Base-by-base conservation (phyloP, 75 land plant genomes). In the Cunninghamia lanceolata region DNA sequence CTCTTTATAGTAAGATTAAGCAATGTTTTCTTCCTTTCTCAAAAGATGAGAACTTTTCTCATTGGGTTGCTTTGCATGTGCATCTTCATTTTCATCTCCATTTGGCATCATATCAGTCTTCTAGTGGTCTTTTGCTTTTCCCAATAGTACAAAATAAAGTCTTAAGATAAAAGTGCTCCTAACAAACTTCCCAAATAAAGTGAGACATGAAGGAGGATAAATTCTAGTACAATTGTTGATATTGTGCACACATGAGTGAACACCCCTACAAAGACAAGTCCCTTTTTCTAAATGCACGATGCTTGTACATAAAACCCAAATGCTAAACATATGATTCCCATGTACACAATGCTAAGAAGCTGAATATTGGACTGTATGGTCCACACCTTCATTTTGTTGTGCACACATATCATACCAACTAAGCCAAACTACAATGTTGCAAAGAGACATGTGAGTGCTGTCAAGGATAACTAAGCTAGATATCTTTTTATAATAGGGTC, bases 381-480 rank as follows among this genome's bases (percentile, higher is more conserved):
- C 94, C 94, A 93, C 53, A 87, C 87, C 9, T 59, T 59, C 36
- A 52, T 42, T 83, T 86, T 90, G 14, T 71, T 71, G 15, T 86
- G 92, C 56, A 84, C 84, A 13, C 85, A 53, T 13, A 86, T 38
- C 15, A 81, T 87, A 75, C 91, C 88, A 73, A 82, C 90, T 17
- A 90, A 73, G 32, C 91, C 92, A 59, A 92, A 91, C 83, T 91
- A 90, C 71, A 87, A 88, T 85, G 81, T 90, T 19, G 94, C 93
- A 84, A 92, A 25, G 46, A 91, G 63, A 79, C 86, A 85, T 88
- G 91, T 91, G 90, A 90, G 93, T 83, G 93, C 87, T n/a, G 95
- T 89, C 4, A 91, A 89, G 45, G 95, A 91, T 42, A 94, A 84
- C 38, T 89, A 94, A 83, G 93, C 94, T 13, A 93, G 91, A 84